These are phyloP conservation scores for Actinomortierella ambigua DNA, from an alignment of 371 early-diverging fungal species.

Conservation along the genomic window DNA sequence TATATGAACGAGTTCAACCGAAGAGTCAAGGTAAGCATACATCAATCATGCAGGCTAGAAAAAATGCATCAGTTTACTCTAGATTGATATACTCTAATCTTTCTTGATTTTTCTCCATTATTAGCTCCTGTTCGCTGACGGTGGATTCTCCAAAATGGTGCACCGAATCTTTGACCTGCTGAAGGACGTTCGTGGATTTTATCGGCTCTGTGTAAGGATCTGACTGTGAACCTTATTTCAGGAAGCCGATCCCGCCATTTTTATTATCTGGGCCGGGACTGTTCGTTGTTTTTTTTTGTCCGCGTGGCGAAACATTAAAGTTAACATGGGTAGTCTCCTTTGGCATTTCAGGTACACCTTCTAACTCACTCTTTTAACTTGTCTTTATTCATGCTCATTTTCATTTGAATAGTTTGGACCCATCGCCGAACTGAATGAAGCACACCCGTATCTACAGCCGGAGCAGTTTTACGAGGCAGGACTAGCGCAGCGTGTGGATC, in stretches of 20 bases:
- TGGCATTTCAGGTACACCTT: not conserved
- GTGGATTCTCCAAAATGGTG: slow-evolving; percentile 51
- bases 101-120: not conserved
- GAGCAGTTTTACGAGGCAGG: slow-evolving; percentile 55
- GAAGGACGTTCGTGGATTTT: slow-evolving; percentile 65
- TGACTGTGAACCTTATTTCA: not conserved
- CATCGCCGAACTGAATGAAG: slow-evolving; percentile 49
- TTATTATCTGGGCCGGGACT: not conserved
- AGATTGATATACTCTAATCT: not conserved
- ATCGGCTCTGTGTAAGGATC: slow-evolving; percentile 63
- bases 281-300: too few species aligned
- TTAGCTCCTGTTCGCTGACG: slow-evolving; percentile 56
- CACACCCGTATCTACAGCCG: slow-evolving; percentile 51
- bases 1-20: slow-evolving; percentile 34
- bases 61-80: slow-evolving; percentile 5
- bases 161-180: slow-evolving; percentile 64
- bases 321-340: not conserved
- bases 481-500: slow-evolving; percentile 55
- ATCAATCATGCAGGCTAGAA: not conserved
- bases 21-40: slow-evolving; percentile 20
- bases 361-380: not conserved
- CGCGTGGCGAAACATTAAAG: not conserved
- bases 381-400: not conserved
- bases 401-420: slow-evolving; percentile 57
- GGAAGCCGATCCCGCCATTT: not conserved